phyloP scores from a whole-genome alignment of 2,329 filamentous ascomycete species.

The Fusarium multiceps region DNA sequence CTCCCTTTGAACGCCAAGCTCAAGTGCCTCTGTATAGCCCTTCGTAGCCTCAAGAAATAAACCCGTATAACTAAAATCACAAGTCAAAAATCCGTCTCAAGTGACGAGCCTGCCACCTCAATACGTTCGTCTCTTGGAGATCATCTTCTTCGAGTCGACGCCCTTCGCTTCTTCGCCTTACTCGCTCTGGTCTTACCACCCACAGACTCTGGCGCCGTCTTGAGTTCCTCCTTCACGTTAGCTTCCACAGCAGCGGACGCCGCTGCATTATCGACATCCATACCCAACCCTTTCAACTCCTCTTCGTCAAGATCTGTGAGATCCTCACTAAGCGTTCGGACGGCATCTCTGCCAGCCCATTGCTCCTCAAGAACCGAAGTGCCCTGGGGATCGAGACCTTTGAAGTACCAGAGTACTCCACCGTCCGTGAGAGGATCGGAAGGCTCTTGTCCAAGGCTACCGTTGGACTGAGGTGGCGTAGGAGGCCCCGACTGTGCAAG shows the following conservation, averaged over 20 bases:
- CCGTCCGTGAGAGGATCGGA: conserved; percentile 72
- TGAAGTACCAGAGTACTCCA: conserved; percentile 89
- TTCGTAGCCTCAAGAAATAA: conserved; percentile 37
- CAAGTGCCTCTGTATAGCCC: conserved; percentile 36
- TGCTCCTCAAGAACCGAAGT: conserved; percentile 83
- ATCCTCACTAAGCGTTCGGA: conserved; percentile 80
- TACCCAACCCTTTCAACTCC: conserved; percentile 77
- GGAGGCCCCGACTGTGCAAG: conserved; percentile 61
- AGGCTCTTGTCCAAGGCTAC: conserved; percentile 63
- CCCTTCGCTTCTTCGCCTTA: conserved; percentile 51
- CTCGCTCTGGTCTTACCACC: conserved; percentile 46
- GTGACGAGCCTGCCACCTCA: conserved; percentile 24
- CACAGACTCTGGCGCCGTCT: conserved; percentile 32
- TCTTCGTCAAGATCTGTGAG: conserved; percentile 94
- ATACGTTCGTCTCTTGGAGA: conserved; percentile 1
- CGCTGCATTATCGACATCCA: conserved; percentile 61
- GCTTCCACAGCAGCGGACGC: conserved; percentile 45
- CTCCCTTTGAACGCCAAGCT: conserved; percentile 45
- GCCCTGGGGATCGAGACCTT: conserved; percentile 80
- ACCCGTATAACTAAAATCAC: conserved; percentile 1
- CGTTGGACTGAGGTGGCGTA: conserved; percentile 75
- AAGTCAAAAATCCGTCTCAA: conserved; percentile 18
- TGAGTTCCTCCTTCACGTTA: conserved; percentile 39
- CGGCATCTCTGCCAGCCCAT: conserved; percentile 72
- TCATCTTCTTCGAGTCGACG: conserved; percentile 51